phyloP scores from a whole-genome alignment of 2,329 filamentous ascomycete genomes.

The Fusarium hainanense region DNA sequence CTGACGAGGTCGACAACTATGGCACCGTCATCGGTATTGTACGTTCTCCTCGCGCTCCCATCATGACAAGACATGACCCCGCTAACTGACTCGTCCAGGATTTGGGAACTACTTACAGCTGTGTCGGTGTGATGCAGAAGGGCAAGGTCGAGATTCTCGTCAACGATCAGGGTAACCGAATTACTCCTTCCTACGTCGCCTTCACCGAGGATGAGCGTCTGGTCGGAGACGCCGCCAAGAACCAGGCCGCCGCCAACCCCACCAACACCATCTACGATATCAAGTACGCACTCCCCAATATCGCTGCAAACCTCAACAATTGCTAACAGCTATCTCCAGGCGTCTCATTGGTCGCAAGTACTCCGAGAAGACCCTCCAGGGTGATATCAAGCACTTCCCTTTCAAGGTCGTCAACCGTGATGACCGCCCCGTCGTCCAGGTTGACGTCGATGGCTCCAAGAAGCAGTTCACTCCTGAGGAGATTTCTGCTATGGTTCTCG shows the following conservation, averaged over 20 bases:
- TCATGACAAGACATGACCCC: not conserved
- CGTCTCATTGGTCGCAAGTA: conserved; percentile 88
- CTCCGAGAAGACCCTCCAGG: conserved; percentile 86
- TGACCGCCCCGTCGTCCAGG: conserved; percentile 87
- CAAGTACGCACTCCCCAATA: conserved; percentile 73
- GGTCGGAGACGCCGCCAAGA: conserved; percentile 97
- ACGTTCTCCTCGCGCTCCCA: conserved; percentile 49
- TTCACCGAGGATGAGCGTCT: conserved; percentile 97
- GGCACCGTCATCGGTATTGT: conserved; percentile 94
- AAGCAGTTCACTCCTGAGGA: conserved; percentile 85
- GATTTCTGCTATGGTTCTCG: conserved; percentile 82
- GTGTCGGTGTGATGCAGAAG: conserved; percentile 95
- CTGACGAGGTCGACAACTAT: conserved; percentile 80
- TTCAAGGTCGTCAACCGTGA: conserved; percentile 93
- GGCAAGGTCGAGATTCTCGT: conserved; percentile 95
- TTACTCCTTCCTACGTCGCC: conserved; percentile 93
- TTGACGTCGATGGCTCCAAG: conserved; percentile 71
- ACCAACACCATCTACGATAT: conserved; percentile 81
- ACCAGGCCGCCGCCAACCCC: conserved; percentile 87
- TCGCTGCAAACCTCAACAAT: not conserved
- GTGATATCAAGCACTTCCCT: conserved; percentile 97
- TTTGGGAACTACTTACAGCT: conserved; percentile 89
- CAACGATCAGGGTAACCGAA: conserved; percentile 97
- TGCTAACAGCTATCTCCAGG: conserved; percentile 57
- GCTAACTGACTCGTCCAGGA: conserved; percentile 59